Conservation (phyloP, 176 grass and related monocot genomes). For the Microstegium vimineum region DNA sequence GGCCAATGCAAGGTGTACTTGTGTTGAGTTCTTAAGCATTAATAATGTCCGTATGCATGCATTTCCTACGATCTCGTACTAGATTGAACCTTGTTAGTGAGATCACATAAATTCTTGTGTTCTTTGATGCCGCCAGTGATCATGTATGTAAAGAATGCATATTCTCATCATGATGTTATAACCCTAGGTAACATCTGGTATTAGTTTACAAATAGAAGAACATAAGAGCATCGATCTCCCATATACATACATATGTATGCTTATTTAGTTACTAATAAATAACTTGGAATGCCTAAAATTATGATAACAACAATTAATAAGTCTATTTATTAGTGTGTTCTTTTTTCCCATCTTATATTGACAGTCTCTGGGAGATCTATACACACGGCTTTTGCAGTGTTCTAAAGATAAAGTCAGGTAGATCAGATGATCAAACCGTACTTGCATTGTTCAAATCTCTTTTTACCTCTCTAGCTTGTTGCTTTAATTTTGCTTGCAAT, state of each 20-base stretch:
- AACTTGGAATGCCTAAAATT: not conserved
- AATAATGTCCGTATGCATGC: not conserved
- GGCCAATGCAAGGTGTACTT: slow-evolving; percentile 35
- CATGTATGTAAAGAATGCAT: not conserved
- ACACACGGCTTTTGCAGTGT: not conserved
- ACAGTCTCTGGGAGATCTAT: not conserved
- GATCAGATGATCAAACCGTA: slow-evolving; percentile 32
- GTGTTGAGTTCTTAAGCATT: not conserved
- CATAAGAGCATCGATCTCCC: too few relatives aligned
- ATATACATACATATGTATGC: too few relatives aligned
- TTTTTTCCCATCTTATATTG: not conserved
- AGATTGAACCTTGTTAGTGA: not conserved
- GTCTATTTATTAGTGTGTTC: not conserved
- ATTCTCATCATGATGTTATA: not conserved
- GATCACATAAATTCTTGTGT: not conserved
- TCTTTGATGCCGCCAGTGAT: not conserved
- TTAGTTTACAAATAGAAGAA: not conserved
- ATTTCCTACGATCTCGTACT: not conserved
- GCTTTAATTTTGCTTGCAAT: slow-evolving; percentile 36
- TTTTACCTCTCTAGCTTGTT: slow-evolving; percentile 16
- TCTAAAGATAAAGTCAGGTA: slow-evolving; percentile 21
- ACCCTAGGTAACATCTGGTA: not conserved
- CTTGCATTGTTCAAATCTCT: slow-evolving; percentile 27
- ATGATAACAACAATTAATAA: not conserved
- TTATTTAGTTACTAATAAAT: not conserved